Evolutionary conservation across 176 grass and related monocot genomes (phyloP).

Genomic region (Dendrocalamus sinicus): DNA sequence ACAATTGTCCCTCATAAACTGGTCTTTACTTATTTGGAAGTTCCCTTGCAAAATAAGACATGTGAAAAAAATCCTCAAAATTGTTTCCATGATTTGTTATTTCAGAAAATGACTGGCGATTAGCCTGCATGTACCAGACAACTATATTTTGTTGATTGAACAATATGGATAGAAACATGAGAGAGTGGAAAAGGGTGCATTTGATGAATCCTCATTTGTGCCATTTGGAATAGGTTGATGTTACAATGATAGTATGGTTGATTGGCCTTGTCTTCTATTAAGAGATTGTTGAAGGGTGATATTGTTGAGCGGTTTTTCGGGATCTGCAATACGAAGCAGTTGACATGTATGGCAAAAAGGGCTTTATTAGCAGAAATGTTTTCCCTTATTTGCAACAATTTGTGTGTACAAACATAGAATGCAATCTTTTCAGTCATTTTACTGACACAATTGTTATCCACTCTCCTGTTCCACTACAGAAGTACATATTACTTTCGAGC

Average conservation of each 20-base stretch:
- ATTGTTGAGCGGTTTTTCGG: background rate
- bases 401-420: background rate
- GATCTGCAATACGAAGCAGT: background rate
- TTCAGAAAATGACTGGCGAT: background rate
- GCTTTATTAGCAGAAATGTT: background rate
- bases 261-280: background rate
- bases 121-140: background rate
- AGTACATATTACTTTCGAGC: background rate
- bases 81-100: background rate
- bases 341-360: background rate
- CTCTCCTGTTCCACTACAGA: background rate
- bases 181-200: background rate
- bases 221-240: background rate
- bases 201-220: background rate
- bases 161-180: background rate
- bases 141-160: constrained; percentile 4
- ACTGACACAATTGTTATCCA: background rate
- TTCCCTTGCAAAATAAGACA: background rate
- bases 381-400: background rate
- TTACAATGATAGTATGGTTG: background rate
- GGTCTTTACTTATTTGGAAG: background rate
- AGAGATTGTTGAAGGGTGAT: background rate
- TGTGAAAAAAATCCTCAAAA: background rate
- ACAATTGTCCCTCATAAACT: background rate
- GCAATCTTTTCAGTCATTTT: background rate